Evolutionary conservation across 2,329 filamentous ascomycete species (phyloP), one percentile per base, ranked within the genome.

Genomic region (Monosporascus sp.): DNA sequence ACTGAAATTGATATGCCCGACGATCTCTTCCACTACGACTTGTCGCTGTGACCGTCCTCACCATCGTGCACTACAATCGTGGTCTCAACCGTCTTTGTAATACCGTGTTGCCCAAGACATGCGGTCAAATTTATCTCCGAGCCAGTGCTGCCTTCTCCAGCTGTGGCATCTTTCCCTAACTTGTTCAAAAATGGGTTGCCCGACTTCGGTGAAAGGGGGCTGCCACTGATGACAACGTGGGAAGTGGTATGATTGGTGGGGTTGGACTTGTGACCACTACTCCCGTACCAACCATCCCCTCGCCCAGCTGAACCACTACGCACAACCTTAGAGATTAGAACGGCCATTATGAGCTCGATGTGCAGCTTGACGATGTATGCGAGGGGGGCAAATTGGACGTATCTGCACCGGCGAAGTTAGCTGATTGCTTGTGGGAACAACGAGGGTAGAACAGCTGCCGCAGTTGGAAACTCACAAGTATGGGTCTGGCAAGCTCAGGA

Each of bases 321-420:
- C 22, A 54, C 55, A 7, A 54, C 41, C 46, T 51, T 56, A 31
- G 49, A 49, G 17, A 56, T 56, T n/a, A 56, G 47, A 22, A 31
- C 28, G 14, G 55, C 53, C 55, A 56, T 54, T 35, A 49, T 35
- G 15, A 56, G 49, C 20, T 56, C 55, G 18, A 56, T 54, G 26
- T 54, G 48, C 11, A 56, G 47, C 47, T 56, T 56, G 45, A 51
- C 24, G 6, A 51, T 56, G 37, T 56, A 56, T 3, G 26, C 55
- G 18, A 56, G 45, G 7, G 55, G 55, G 14, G 51, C 45, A 24
- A 56, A 56, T 31, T 56, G 55, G 35, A 54, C 55, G 24, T 54
- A 54, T 44, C 49, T 56, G 5, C 20, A 57, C 43, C 37, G 53
- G 45, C n/a, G 28, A 31, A 68, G 58, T 43, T 14, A 43, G 40